Conservation (phyloP, 2,329 filamentous ascomycete genomes). For the Trematosphaeria pertusa region DNA sequence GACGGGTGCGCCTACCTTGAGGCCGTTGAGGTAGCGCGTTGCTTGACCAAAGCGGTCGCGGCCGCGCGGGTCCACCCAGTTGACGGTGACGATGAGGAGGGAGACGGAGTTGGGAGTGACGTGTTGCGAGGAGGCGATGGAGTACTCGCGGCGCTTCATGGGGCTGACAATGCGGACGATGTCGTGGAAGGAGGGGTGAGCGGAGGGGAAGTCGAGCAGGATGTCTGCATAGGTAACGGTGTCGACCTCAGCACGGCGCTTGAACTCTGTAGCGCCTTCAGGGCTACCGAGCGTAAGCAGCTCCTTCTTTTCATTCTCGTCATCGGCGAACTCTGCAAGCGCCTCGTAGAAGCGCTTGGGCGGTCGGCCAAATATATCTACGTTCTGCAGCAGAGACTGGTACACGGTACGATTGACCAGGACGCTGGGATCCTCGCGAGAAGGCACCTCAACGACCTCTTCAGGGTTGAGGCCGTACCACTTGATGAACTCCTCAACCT, state of each 20-base stretch:
- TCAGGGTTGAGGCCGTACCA: slow-evolving; percentile 85
- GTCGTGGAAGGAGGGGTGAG: slow-evolving; percentile 86
- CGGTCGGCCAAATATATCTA: slow-evolving; percentile 96
- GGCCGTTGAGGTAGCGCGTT: slow-evolving; percentile 82
- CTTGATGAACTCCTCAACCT: slow-evolving; percentile 85
- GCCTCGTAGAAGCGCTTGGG: slow-evolving; percentile 98
- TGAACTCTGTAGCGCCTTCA: slow-evolving; percentile 88
- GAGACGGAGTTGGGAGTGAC: slow-evolving; percentile 89
- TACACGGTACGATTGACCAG: slow-evolving; percentile 91
- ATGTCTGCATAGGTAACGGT: slow-evolving; percentile 91
- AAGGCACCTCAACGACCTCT: slow-evolving; percentile 89
- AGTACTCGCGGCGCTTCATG: slow-evolving; percentile 97
- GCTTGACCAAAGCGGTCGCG: slow-evolving; percentile 92
- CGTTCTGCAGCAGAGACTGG: slow-evolving; percentile 88
- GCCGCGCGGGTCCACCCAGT: slow-evolving; percentile 89
- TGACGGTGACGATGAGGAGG: slow-evolving; percentile 95
- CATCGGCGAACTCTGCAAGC: slow-evolving; percentile 82
- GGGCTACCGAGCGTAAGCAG: slow-evolving; percentile 74
- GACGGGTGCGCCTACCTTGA: slow-evolving; percentile 77
- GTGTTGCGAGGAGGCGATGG: slow-evolving; percentile 96
- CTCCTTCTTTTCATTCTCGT: slow-evolving; percentile 81
- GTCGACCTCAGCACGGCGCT: slow-evolving; percentile 88
- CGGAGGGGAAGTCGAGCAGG: slow-evolving; percentile 86
- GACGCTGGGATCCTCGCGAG: slow-evolving; percentile 75
- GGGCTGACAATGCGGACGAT: slow-evolving; percentile 86